phyloP scores from a whole-genome alignment of 2,329 filamentous ascomycete species.

The Fusarium sterilihyphosum region DNA sequence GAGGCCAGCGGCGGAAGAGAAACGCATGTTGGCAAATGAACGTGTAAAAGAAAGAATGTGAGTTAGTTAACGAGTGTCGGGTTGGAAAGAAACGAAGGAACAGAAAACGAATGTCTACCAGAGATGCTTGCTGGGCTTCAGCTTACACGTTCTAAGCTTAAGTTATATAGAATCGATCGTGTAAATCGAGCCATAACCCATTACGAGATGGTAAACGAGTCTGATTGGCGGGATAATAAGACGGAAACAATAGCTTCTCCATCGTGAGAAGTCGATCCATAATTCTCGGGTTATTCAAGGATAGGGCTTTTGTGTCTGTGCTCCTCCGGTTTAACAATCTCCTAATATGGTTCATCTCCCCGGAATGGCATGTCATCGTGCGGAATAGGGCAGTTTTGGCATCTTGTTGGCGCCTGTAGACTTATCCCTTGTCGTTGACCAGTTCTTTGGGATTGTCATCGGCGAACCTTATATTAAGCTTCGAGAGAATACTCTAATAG shows the following conservation, averaged over 20 bases:
- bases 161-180: neutral
- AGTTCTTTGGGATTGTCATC: neutral
- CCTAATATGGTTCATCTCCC: neutral
- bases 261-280: neutral
- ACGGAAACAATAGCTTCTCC: neutral
- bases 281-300: neutral
- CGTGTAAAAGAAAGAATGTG: neutral
- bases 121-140: neutral
- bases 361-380: neutral
- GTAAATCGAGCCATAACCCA: neutral
- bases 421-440: neutral
- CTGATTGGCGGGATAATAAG: conserved; percentile 22
- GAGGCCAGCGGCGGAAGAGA: conserved; percentile 31
- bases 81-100: neutral
- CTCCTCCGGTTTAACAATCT: neutral
- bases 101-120: conserved; percentile 19
- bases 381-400: neutral
- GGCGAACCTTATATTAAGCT: neutral
- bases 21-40: conserved; percentile 7
- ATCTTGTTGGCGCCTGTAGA: neutral
- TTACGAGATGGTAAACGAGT: neutral
- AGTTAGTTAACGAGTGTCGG: neutral
- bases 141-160: neutral
- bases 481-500: fast-evolving
- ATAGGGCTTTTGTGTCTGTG: neutral